phyloP scores from a whole-genome alignment of 257 asterid genomes.

The Lycium barbarum region DNA sequence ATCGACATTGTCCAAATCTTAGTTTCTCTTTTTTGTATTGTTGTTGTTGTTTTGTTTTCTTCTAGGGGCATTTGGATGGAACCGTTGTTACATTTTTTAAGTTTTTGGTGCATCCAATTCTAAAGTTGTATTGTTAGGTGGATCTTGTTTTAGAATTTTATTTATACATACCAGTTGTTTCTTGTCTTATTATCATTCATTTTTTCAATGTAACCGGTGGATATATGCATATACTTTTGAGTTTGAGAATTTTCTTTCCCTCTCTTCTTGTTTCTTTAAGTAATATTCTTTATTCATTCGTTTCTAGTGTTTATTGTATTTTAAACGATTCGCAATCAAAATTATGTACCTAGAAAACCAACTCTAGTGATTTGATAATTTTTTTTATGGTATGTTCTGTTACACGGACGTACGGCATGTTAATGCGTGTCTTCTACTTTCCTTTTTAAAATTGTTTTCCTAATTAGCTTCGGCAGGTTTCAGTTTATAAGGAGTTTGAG shows the following conservation, averaged over 20 bases:
- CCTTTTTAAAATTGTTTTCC: no score
- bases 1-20: not conserved
- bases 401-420: not conserved
- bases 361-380: not conserved
- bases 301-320: not conserved
- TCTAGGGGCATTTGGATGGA: conserved; percentile 38
- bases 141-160: conserved; percentile 28
- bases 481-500: no score
- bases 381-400: not conserved
- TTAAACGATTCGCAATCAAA: not conserved
- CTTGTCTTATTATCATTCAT: not conserved
- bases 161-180: conserved; percentile 16
- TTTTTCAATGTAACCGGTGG: not conserved
- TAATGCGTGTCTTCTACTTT: not conserved
- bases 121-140: conserved; percentile 11
- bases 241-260: not conserved
- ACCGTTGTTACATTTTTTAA: not conserved
- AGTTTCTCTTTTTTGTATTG: not conserved
- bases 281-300: not conserved
- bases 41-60: conserved; percentile 13
- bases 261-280: not conserved
- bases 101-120: conserved; percentile 22
- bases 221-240: not conserved
- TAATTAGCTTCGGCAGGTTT: no score
- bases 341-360: not conserved